These are phyloP conservation scores for Physocladia obscura DNA, from an alignment of 192 early-diverging fungal genomes.

Conservation along the genomic window DNA sequence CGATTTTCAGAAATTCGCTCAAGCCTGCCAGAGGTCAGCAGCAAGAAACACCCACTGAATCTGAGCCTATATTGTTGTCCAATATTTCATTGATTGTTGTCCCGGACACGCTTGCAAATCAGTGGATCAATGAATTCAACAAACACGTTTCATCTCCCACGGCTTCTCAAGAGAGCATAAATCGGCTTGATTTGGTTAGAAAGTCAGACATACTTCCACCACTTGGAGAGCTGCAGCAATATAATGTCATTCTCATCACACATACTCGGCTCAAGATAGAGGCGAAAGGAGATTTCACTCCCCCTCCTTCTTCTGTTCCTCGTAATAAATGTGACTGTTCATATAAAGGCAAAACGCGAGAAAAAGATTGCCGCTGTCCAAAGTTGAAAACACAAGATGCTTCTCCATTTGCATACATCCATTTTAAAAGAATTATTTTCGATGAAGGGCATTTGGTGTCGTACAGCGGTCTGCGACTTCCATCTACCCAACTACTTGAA, in stretches of 20 bases:
- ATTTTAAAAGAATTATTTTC: conserved; percentile 78
- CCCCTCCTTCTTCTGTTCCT: not conserved
- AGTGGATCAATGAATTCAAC: conserved; percentile 79
- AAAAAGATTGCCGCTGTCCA: not conserved
- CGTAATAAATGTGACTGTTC: conserved; percentile 7
- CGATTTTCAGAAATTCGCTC: not conserved
- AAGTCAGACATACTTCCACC: conserved; percentile 48
- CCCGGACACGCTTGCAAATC: conserved; percentile 73
- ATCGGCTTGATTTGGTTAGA: conserved; percentile 9
- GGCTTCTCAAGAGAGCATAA: not conserved
- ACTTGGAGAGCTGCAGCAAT: conserved; percentile 51
- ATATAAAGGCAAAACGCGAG: not conserved
- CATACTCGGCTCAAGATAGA: conserved; percentile 65
- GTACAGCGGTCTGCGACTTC: not conserved
- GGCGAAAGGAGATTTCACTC: conserved; percentile 37
- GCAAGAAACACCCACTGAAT: not conserved
- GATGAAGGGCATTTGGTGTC: conserved; percentile 79
- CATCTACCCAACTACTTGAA: conserved; percentile 8
- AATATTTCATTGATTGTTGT: conserved; percentile 71
- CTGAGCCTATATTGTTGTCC: conserved; percentile 24
- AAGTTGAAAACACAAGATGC: not conserved
- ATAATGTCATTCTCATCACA: conserved; percentile 73
- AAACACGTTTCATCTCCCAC: conserved; percentile 39
- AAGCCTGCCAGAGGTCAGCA: not conserved
- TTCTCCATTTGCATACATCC: conserved; percentile 70